Evolutionary conservation across 139 green algal genomes (phyloP).

Genomic region (Picochlorum sp.): DNA sequence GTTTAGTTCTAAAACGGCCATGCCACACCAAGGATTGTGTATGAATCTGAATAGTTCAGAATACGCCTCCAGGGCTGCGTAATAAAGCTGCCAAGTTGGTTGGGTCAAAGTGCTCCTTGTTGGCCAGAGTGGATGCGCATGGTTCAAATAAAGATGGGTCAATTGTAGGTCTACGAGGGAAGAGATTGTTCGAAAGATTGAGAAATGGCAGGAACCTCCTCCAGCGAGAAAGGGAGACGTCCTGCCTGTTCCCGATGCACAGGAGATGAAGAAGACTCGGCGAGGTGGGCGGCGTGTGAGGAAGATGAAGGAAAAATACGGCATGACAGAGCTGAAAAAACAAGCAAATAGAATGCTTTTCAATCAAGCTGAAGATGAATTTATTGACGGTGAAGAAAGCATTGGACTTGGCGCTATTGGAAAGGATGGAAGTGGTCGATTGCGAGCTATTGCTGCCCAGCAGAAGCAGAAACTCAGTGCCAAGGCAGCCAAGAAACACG

Average conservation of each 20-base stretch:
- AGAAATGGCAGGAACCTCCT: constrained; percentile 97
- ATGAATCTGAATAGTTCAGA: constrained; percentile 48
- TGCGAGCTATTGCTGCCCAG: constrained; percentile 61
- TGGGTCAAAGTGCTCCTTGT: constrained; percentile 80
- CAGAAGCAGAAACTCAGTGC: constrained; percentile 73
- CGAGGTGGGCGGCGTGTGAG: constrained; percentile 73
- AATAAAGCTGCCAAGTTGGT: constrained; percentile 67
- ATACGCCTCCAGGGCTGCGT: constrained; percentile 68
- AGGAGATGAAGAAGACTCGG: constrained; percentile 70
- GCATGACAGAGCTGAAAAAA: constrained; percentile 79
- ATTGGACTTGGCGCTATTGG: constrained; percentile 81
- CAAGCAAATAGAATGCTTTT: constrained; percentile 91
- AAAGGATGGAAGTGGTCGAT: constrained; percentile 64
- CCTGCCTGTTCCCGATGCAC: constrained; percentile 77
- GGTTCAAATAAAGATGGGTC: constrained; percentile 39
- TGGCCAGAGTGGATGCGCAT: constrained; percentile 88
- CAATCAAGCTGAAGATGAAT: constrained; percentile 87
- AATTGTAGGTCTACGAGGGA: constrained; percentile 40
- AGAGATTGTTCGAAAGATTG: constrained; percentile 86
- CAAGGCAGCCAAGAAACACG: constrained; percentile 66
- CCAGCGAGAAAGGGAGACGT: constrained; percentile 80
- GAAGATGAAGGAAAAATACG: constrained; percentile 93
- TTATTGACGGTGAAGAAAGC: constrained; percentile 81
- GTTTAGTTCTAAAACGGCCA: constrained; percentile 53
- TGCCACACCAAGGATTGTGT: constrained; percentile 75